Evolutionary conservation across 1,139 yeast genomes (phyloP), one percentile per base, ranked within the genome.

Genomic region (Saccharomycopsis phalli): DNA sequence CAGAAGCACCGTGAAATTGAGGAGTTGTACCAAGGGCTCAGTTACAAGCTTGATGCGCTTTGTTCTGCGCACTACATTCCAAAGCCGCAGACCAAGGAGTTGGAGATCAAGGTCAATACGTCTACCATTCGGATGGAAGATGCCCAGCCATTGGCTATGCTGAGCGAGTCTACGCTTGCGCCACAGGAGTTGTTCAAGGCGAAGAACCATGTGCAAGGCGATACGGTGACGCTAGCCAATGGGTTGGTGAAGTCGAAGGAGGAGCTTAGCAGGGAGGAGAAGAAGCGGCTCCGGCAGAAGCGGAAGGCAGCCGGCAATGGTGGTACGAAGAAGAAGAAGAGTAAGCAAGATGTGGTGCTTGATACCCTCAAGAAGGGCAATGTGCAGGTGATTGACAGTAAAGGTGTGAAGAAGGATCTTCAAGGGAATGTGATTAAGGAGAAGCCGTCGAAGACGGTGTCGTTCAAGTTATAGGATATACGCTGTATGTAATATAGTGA

Each of bases 21-120:
- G 32, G 76, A 70, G 35, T 57, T 91, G 47, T 87, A 77, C 56
- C 68, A 70, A 36, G 66, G 66, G 19, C 66, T 93, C 31, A 69
- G 73, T 37, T 77, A 81, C 54, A 81, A 81, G 51, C 71, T 91
- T 36, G 97, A 91, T 58, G 77, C 95, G 2, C 68, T 91, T 42
- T 77, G 94, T 36, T 86, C 96, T 7, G 94, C 96, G 51, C 94
- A 87, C 58, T 91, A 81, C 63, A 74, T 87, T 41, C 98, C 98
- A 42, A 84, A 81, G 59, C 95, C 95, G 13, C 78, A 84, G 43
- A 79, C 82, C 56, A 82, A 84, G 51, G 63, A 79, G 20, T 65
- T 88, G 49, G 88, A 83, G 46, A 78, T 91, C 54, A 86, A 80
- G 55, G 86, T 88, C 31, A 76, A 80, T 48, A 71, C 83, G 0